phyloP scores from a whole-genome alignment of 352 stramenopile genomes.

The Pythium brassicae region DNA sequence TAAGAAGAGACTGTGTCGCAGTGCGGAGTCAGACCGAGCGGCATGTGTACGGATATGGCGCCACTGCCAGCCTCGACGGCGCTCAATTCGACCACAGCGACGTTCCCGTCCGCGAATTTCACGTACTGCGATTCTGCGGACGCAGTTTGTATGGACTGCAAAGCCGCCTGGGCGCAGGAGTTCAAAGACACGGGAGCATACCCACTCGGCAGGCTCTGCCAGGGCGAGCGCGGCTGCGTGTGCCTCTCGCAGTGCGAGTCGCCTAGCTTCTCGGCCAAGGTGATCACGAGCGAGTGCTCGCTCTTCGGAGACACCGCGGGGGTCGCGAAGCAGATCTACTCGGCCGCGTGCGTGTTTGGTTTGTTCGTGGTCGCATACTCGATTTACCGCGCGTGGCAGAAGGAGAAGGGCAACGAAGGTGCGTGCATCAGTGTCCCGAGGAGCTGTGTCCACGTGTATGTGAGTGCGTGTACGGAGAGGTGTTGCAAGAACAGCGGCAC shows the following conservation, averaged over 20 bases:
- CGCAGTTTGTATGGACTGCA: constrained; percentile 17
- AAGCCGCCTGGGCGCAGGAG: constrained; percentile 17
- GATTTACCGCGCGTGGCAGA: constrained; percentile 9
- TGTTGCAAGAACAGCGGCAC: too few species aligned
- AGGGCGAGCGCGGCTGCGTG: constrained; percentile 19
- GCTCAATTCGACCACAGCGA: constrained; percentile 6
- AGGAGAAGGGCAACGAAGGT: constrained; percentile 6
- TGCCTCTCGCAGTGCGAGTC: constrained; percentile 16
- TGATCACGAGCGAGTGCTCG: constrained; percentile 15
- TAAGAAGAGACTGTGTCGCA: background rate
- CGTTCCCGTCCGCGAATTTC: constrained; percentile 26
- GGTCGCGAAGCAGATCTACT: constrained; percentile 5
- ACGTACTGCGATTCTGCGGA: constrained; percentile 27
- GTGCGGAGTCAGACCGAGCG: constrained; percentile 6
- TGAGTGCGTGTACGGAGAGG: too few species aligned
- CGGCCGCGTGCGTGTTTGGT: constrained; percentile 2
- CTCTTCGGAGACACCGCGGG: constrained; percentile 2
- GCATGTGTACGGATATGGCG: constrained; percentile 2
- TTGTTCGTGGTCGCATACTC: background rate
- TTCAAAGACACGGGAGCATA: constrained; percentile 15
- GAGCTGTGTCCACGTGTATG: too few species aligned
- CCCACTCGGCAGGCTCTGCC: constrained; percentile 2
- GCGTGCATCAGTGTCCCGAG: background rate
- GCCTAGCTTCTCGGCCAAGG: constrained; percentile 6
- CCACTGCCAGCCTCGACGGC: background rate